These are phyloP conservation scores for Kwoniella sp. DNA, from an alignment of 768 basidiomycete genomes.

Conservation along the genomic window DNA sequence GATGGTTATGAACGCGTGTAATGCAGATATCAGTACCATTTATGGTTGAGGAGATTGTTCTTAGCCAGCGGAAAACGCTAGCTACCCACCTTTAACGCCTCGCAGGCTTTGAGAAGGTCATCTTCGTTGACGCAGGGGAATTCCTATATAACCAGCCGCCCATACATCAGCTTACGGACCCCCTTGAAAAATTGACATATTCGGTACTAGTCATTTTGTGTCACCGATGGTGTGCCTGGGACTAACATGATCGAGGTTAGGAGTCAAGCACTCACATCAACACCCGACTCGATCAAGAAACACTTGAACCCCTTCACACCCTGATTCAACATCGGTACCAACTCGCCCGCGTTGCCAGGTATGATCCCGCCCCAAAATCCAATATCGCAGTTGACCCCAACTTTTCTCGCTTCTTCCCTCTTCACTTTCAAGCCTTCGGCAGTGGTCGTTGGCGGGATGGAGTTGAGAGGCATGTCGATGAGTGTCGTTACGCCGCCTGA, in stretches of 20 bases:
- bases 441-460: constrained; percentile 92
- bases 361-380: constrained; percentile 96
- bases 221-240: too few species aligned
- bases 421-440: constrained; percentile 73
- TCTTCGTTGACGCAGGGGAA: constrained; percentile 80
- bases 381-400: constrained; percentile 67
- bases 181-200: too few species aligned
- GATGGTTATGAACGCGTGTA: neutral
- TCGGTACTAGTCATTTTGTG: too few species aligned
- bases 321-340: constrained; percentile 71
- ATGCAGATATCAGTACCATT: constrained; percentile 7
- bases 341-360: constrained; percentile 78
- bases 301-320: constrained; percentile 97
- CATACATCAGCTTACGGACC: too few species aligned
- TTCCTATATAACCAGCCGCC: constrained; percentile 63
- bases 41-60: too few species aligned
- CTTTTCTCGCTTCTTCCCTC: constrained; percentile 63
- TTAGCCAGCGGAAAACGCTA: too few species aligned
- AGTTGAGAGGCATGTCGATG: constrained; percentile 98
- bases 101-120: constrained; percentile 72
- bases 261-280: constrained; percentile 65
- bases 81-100: constrained; percentile 68
- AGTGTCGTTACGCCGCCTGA: constrained; percentile 94
- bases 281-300: constrained; percentile 92
- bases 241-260: too few species aligned